Conservation (phyloP, 179 eudicot species). For the Silene vulgaris region DNA sequence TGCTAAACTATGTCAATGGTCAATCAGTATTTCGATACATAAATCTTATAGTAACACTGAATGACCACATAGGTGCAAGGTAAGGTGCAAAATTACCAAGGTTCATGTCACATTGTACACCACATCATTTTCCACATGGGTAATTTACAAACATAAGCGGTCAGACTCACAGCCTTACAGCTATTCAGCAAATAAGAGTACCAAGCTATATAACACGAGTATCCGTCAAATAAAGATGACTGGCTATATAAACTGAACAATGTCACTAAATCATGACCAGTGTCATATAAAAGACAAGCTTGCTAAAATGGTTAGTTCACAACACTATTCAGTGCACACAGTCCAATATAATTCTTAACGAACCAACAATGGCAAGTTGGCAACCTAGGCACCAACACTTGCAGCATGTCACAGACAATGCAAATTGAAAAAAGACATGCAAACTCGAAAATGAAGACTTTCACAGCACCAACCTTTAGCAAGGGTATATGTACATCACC, state of each 20-base stretch:
- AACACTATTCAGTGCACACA: neutral
- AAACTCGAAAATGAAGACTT: neutral
- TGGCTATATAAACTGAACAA: neutral
- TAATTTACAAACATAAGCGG: neutral
- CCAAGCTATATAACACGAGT: neutral
- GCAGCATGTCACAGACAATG: slow-evolving; percentile 14
- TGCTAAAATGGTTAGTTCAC: neutral
- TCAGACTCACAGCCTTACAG: neutral
- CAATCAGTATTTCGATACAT: neutral
- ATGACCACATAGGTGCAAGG: neutral
- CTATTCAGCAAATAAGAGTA: neutral
- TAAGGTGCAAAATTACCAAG: neutral
- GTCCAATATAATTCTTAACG: neutral
- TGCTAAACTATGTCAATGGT: neutral
- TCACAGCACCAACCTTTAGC: slow-evolving; percentile 63
- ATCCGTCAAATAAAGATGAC: neutral
- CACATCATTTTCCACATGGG: neutral
- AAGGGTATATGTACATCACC: slow-evolving; percentile 79
- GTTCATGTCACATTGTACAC: neutral
- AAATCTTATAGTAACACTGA: neutral
- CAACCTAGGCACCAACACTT: neutral
- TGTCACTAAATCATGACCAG: neutral
- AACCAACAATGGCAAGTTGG: neutral
- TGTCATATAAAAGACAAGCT: neutral
- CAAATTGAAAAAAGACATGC: neutral